phyloP scores from a whole-genome alignment of 768 basidiomycete genomes.

The Filobasidium wieringae region DNA sequence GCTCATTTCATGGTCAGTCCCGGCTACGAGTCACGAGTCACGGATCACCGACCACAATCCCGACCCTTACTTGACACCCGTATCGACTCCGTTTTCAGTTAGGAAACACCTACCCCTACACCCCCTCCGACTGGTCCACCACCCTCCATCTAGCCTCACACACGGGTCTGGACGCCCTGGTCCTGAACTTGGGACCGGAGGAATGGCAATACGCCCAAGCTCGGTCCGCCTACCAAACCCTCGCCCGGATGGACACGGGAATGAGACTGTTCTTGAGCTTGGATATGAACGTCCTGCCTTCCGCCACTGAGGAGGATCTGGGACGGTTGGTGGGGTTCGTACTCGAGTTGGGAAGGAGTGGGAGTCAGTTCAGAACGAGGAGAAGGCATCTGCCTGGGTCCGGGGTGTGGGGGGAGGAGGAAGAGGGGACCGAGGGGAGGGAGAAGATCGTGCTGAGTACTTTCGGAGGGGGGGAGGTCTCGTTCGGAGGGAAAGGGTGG shows the following conservation, averaged over 20 bases:
- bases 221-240: slow-evolving; percentile 20
- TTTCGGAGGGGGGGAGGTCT: slow-evolving; percentile 32
- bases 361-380: slow-evolving; percentile 8
- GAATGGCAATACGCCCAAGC: slow-evolving; percentile 38
- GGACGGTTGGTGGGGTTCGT: slow-evolving; percentile 15
- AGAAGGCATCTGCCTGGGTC: background rate
- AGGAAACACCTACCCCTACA: slow-evolving; percentile 38
- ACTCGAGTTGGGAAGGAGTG: slow-evolving; percentile 6
- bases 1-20: slow-evolving; percentile 39
- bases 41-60: too few species aligned
- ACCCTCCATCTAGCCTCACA: slow-evolving; percentile 29
- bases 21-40: background rate
- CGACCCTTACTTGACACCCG: background rate
- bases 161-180: slow-evolving; percentile 36
- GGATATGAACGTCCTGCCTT: slow-evolving; percentile 37
- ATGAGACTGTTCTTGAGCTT: slow-evolving; percentile 30
- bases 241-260: background rate
- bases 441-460: slow-evolving; percentile 27
- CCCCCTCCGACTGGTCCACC: slow-evolving; percentile 22
- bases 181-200: slow-evolving; percentile 37
- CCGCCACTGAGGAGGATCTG: slow-evolving; percentile 13
- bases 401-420: background rate
- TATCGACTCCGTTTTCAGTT: slow-evolving; percentile 16
- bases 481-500: slow-evolving; percentile 31
- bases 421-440: slow-evolving; percentile 2